Evolutionary conservation across 768 basidiomycete species (phyloP).

Genomic region (Termitomyces titanicus): DNA sequence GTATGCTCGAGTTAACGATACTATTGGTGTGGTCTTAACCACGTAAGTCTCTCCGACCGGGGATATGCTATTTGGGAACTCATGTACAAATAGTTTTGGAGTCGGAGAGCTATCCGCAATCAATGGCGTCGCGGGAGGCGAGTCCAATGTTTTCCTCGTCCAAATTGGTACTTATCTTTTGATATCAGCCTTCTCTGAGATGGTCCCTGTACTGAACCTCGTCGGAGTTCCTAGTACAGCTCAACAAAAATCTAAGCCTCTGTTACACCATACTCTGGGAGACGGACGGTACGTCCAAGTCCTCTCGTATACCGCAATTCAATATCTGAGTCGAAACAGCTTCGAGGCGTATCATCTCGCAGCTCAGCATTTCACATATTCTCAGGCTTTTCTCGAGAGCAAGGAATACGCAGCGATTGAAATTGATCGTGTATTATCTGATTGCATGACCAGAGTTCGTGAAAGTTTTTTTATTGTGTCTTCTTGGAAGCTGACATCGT

Average conservation of each 20-base stretch:
- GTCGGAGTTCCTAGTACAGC: conserved; percentile 45
- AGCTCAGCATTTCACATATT: conserved; percentile 67
- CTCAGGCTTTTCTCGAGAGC: conserved; percentile 58
- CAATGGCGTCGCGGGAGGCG: conserved; percentile 78
- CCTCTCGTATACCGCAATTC: background rate
- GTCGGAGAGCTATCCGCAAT: conserved; percentile 89
- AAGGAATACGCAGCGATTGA: conserved; percentile 55
- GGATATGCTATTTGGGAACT: background rate
- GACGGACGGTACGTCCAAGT: no score
- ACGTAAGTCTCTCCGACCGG: conserved; percentile 43
- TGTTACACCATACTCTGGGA: conserved; percentile 15
- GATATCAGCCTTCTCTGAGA: conserved; percentile 69
- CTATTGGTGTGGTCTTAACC: conserved; percentile 71
- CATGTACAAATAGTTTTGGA: conserved; percentile 57
- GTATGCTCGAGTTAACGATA: conserved; percentile 83
- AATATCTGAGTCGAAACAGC: conserved; percentile 25
- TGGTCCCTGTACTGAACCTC: conserved; percentile 87
- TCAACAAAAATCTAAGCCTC: conserved; percentile 8
- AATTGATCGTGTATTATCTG: conserved; percentile 76
- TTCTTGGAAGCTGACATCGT: background rate
- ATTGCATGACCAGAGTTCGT: conserved; percentile 55
- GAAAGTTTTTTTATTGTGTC: background rate
- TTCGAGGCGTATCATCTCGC: conserved; percentile 81
- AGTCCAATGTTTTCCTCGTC: conserved; percentile 6
- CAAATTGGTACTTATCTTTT: background rate